Conservation (phyloP, 73 alveolate genomes). For the Symbiodinium pilosum region DNA sequence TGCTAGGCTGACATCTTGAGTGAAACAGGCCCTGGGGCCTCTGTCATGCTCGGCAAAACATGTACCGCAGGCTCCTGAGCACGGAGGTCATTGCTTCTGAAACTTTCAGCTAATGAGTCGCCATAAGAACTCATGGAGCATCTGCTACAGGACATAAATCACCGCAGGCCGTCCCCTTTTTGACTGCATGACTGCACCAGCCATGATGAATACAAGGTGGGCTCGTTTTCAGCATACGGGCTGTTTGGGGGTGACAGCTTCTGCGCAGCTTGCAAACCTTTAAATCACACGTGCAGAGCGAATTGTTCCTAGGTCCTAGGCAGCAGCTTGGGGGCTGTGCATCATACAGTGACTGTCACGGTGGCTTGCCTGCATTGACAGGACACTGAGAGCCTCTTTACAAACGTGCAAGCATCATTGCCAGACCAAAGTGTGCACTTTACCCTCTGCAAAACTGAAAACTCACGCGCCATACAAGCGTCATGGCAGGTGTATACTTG, state of each 20-base stretch:
- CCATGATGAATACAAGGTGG: too few species aligned
- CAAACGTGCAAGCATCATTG: too few species aligned
- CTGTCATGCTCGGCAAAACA: conserved; percentile 7
- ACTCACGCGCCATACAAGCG: neutral
- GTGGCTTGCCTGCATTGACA: conserved; percentile 16
- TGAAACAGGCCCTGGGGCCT: conserved; percentile 20
- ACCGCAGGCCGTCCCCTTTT: neutral
- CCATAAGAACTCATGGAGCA: neutral
- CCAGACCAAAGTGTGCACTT: too few species aligned
- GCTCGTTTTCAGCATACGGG: too few species aligned
- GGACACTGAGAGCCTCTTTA: too few species aligned
- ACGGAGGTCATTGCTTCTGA: neutral
- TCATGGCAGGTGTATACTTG: too few species aligned
- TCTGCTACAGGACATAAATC: neutral
- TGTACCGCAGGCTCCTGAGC: conserved; percentile 1
- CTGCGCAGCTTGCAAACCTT: neutral
- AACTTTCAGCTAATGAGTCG: neutral
- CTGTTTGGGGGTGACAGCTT: neutral
- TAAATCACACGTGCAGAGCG: conserved; percentile 11
- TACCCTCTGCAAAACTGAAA: too few species aligned
- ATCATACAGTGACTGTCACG: neutral
- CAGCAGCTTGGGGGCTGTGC: neutral
- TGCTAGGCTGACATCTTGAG: neutral
- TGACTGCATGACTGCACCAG: too few species aligned
- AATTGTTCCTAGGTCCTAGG: neutral